Conservation (phyloP, 1,284 basidiomycete species). For the Wallemia ichthyophaga region DNA sequence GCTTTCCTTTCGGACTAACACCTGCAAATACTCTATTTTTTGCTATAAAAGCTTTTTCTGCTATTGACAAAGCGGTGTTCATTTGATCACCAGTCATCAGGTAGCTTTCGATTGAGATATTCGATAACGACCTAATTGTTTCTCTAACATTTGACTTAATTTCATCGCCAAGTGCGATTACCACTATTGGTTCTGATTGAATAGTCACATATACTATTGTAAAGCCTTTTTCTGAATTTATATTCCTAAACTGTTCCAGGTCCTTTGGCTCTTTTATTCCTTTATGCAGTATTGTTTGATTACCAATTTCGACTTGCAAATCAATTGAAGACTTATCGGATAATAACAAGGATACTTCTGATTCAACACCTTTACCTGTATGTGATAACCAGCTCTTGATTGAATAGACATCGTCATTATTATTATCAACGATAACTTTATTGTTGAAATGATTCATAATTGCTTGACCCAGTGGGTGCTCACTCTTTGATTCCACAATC, state of each 20-base stretch:
- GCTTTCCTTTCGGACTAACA: slow-evolving; percentile 80
- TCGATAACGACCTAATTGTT: slow-evolving; percentile 43
- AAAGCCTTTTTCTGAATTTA: slow-evolving; percentile 40
- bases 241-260: slow-evolving; percentile 11
- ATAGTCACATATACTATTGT: slow-evolving; percentile 32
- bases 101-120: slow-evolving; percentile 64
- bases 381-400: slow-evolving; percentile 21
- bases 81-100: slow-evolving; percentile 74
- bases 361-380: slow-evolving; percentile 64
- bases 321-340: slow-evolving; percentile 12
- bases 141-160: slow-evolving; percentile 52
- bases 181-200: slow-evolving; percentile 25
- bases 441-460: slow-evolving; percentile 52
- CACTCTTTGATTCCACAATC: slow-evolving; percentile 63
- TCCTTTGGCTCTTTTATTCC: slow-evolving; percentile 12
- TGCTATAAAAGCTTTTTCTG: slow-evolving; percentile 52
- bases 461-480: slow-evolving; percentile 84
- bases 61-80: slow-evolving; percentile 53
- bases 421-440: slow-evolving; percentile 21
- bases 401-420: slow-evolving; percentile 28
- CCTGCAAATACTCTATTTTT: slow-evolving; percentile 52
- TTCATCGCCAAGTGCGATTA: slow-evolving; percentile 48
- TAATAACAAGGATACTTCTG: slow-evolving; percentile 24
- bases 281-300: slow-evolving; percentile 20
- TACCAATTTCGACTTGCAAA: slow-evolving; percentile 36